Percentiles rank a stretch among this genome's conserved stretches.
phyloP scores from a whole-genome alignment of 331 rosid genomes.

The Erythrophleum ivorense region DNA sequence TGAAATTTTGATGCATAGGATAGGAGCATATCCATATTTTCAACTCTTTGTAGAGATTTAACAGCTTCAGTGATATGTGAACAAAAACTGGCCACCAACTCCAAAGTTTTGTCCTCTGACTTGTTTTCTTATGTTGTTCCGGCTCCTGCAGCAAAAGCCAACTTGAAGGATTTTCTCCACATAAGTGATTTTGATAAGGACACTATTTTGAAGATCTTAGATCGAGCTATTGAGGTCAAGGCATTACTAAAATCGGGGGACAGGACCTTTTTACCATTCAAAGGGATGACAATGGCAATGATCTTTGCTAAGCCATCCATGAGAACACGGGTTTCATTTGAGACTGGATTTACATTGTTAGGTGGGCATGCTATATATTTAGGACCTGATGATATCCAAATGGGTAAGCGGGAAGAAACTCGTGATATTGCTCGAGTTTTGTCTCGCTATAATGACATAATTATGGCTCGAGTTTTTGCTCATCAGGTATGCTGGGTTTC shows the following conservation, averaged over 20 bases:
- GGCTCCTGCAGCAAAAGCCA: constrained; percentile 55
- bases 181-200: constrained; percentile 77
- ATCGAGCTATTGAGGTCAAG: constrained; percentile 85
- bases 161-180: constrained; percentile 79
- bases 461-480: constrained; percentile 98
- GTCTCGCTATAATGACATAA: constrained; percentile 80
- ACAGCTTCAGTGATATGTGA: constrained; percentile 7
- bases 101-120: constrained; percentile 19
- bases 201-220: constrained; percentile 78
- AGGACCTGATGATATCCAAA: constrained; percentile 95
- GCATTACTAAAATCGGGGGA: constrained; percentile 84
- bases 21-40: neutral
- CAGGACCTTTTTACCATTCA: constrained; percentile 74
- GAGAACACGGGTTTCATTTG: constrained; percentile 96
- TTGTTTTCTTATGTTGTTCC: constrained; percentile 22
- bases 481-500: constrained; percentile 92
- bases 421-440: constrained; percentile 92
- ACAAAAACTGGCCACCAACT: neutral
- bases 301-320: constrained; percentile 95
- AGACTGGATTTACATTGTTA: constrained; percentile 82
- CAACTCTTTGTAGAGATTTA: constrained; percentile 3
- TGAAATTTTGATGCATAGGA: constrained; percentile 1
- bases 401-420: constrained; percentile 99
- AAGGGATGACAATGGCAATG: constrained; percentile 97
- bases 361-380: constrained; percentile 95